Percentiles rank a stretch among this genome's conserved stretches.
phyloP scores from a whole-genome alignment of 2,329 filamentous ascomycete genomes.

The Mollisia scopiformis region DNA sequence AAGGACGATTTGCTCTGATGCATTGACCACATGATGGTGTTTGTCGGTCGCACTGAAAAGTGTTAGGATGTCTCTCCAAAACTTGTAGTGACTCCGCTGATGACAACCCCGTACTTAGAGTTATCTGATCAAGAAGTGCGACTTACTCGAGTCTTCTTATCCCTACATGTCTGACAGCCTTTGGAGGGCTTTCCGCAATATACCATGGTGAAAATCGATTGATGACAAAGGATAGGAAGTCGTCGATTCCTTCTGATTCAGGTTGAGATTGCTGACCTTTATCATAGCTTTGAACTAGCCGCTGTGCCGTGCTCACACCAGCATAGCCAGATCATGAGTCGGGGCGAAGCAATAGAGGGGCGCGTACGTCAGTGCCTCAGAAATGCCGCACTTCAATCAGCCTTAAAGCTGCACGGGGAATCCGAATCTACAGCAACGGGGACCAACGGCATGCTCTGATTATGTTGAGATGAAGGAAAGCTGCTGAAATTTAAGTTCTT shows the following conservation, averaged over 20 bases:
- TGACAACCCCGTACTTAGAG: neutral
- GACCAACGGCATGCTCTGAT: neutral
- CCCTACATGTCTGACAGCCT: constrained; percentile 19
- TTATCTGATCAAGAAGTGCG: neutral
- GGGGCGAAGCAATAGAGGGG: neutral
- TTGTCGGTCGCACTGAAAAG: constrained; percentile 49
- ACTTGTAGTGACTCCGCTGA: neutral
- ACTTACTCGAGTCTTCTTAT: constrained; percentile 26
- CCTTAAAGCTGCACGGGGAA: neutral
- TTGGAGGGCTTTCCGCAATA: constrained; percentile 26
- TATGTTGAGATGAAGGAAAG: neutral
- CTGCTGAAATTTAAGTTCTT: neutral
- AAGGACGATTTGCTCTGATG: constrained; percentile 52
- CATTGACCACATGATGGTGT: constrained; percentile 57
- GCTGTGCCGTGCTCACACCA: neutral
- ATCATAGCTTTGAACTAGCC: neutral
- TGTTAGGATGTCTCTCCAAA: constrained; percentile 2
- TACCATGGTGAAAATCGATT: constrained; percentile 14
- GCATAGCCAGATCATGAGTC: neutral
- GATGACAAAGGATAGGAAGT: neutral
- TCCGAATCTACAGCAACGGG: neutral
- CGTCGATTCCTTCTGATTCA: neutral
- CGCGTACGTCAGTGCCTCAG: neutral
- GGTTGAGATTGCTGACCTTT: neutral
- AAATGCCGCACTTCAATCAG: neutral